Evolutionary conservation across 1,284 basidiomycete genomes (phyloP), one percentile per base, ranked within the genome.

Genomic region (Trichosporon ovoides): DNA sequence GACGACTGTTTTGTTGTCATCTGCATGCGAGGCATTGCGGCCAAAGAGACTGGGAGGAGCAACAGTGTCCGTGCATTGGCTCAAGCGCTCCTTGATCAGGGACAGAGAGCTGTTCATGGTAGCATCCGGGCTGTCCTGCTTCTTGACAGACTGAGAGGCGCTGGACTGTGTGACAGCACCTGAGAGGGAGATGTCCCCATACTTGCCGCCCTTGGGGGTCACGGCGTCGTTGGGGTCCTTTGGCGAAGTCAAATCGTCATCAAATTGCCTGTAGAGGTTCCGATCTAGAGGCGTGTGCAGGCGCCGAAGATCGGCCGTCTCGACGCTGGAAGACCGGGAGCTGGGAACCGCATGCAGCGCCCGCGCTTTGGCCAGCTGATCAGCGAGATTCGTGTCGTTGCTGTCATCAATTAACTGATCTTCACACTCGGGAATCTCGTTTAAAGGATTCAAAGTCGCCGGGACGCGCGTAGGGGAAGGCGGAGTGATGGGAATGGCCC

Each of bases 281-380:
- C 43, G 43, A 16, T 48, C 43, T 22, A 48, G 43, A 28, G 43
- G 43, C 14, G 43, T 48, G 43, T 48, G 43, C 43, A 24, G 24
- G 43, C 22, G 43, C 3, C 43, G 43, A n/a, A 48, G 43, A n/a
- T 48, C 43, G 43, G 24, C 43, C 9, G 43, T 22, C 16, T 14
- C 24, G 14, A 24, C 28, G 43, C 43, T 48, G 16, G 43, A 31
- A 22, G 43, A 22, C 22, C 28, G 43, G 16, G 43, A 48, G 43
- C 43, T 48, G 22, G 43, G 24, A 2, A 14, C 43, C 2, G 43
- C 43, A 13, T 19, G n/a, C 24, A 48, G 16, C 9, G n/a, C 43
- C 1, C 28, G 24, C 43, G 43, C 43, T 48, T 48, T 16, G 43
- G 24, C 24, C 24, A 48, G 16, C 43, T 48, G 43, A 48, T 48